Conservation (phyloP, 1,284 basidiomycete genomes). For the Rhodotorula sp. region DNA sequence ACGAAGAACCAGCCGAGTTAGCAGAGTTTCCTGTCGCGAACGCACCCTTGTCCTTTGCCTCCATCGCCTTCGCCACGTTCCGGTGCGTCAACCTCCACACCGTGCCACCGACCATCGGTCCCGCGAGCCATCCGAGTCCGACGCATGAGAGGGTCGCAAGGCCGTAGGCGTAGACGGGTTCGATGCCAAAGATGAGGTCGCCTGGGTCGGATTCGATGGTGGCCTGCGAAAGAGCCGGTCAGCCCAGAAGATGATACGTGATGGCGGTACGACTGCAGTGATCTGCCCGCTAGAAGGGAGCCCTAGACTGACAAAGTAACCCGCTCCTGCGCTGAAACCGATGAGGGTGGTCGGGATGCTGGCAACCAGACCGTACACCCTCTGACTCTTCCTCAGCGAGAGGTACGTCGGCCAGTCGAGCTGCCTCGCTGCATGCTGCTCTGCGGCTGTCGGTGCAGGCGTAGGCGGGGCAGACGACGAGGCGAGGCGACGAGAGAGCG, state of each 20-base stretch:
- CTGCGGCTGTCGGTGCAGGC: neutral
- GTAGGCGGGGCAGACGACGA: neutral
- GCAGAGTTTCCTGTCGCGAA: too few species aligned
- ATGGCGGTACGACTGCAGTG: too few species aligned
- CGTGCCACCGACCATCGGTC: conserved; percentile 40
- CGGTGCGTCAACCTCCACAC: conserved; percentile 41
- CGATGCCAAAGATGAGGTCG: conserved; percentile 40
- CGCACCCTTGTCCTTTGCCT: conserved; percentile 42
- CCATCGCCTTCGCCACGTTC: conserved; percentile 32
- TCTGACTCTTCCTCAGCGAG: conserved; percentile 30
- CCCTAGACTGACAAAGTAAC: conserved; percentile 25
- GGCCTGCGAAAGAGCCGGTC: neutral
- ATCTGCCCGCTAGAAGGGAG: neutral
- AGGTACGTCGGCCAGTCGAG: conserved; percentile 43
- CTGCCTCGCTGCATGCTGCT: neutral
- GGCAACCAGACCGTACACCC: conserved; percentile 40
- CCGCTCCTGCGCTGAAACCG: conserved; percentile 34
- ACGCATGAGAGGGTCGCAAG: conserved; percentile 41
- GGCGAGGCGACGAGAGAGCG: neutral
- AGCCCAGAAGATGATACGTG: neutral
- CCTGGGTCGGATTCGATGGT: conserved; percentile 37
- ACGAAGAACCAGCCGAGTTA: neutral
- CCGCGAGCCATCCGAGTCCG: conserved; percentile 43
- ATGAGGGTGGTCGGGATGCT: conserved; percentile 42
- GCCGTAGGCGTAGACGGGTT: conserved; percentile 42